Evolutionary conservation across 2,329 filamentous ascomycete genomes (phyloP), one percentile per base, ranked within the genome.

Genomic region (Talaromyces amestolkiae): DNA sequence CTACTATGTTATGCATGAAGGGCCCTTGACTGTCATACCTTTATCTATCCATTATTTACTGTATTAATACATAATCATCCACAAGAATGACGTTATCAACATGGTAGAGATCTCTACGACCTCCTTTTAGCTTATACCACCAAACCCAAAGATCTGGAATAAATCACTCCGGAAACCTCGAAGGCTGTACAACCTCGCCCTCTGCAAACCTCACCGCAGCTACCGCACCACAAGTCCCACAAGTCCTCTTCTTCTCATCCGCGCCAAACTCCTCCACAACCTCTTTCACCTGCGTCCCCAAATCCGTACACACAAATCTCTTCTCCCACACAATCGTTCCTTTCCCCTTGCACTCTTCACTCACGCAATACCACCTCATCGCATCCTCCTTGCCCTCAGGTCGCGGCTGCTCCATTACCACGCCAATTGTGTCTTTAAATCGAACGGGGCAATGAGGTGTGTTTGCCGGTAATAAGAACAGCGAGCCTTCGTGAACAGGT

Each of bases 381-480:
- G 85, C 85, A 82, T 98, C 94, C 65, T 93, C 69, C 33, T 87
- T 88, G 4, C 79, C 87, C 45, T 84, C 80, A 0, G 91, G 91
- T 11, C 95, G 84, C 47, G 87, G 86, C 83, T 96, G 92, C 83
- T 98, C 94, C 66, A 98, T 83, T 39, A 98, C 94, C 59, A 98
- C 84, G 37, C 94, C 94, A n/a, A 98, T 92, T 0, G 94, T 97
- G 79, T 96, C 84, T 73, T 90, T 91, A 79, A 97, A 98, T 66
- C 94, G 88, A 39, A 98, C 92, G 0, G 95, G 94, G 78, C 96
- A 97, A 80, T 98, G 94, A 31, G 94, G 94, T n/a, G 91, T 95
- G 78, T 97, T 93, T n/a, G 89, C 86, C 0, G 94, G 94, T 1
- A 99, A 86, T 4, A 98, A 83, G 78, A 97, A 98, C 86, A 98